Base-by-base conservation (phyloP, 495 filamentous ascomycete genomes). In the Penicillium cosmopolitanum region DNA sequence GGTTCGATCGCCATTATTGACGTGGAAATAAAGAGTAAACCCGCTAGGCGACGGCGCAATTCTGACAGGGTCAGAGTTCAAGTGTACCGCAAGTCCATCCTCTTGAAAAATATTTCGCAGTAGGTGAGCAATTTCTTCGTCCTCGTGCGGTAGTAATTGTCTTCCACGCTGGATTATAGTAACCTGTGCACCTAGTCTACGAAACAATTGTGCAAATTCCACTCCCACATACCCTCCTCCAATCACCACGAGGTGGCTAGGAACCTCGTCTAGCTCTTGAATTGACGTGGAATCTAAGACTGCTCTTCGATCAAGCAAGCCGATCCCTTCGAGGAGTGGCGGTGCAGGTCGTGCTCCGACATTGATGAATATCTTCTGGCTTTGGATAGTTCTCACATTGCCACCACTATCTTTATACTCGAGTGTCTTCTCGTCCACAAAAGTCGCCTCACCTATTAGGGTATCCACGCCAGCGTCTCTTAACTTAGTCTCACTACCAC, bases 121-220 rank as follows among this genome's bases (percentile, higher is more conserved):
- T 23, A 23, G 23, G 23, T 23, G 23, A 23, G 23, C 23, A 23
- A 23, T 3, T 23, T 23, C 23, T 23, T 23, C 23, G 23, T 23
- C 23, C 23, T 23, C 80, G 5, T 68, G 53, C 18, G 71, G 69
- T 2, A 81, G 55, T 28, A 84, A 62, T 55, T 79, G 76, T 38
- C 51, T 53, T 1, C 69, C 70, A 5, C 78, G 63, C 55, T 82
- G 77, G 2, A 84, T 48, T 51, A 84, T 65, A 1, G 78, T 80
- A 19, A 83, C 80, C 25, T 70, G 55, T 13, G 74, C 61, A 3
- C 80, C 80, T 6, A 84, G 63, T 52, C 81, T 63, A 0, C 73
- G 64, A 57, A 82, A 79, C 44, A 83, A 61, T 61, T 84, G 81
- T n/a, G 68, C 80, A 56, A 82, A 83, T 54, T 83, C 81, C 5